phyloP scores from a whole-genome alignment of 2,329 filamentous ascomycete species.

The Pezicula rhizophila region DNA sequence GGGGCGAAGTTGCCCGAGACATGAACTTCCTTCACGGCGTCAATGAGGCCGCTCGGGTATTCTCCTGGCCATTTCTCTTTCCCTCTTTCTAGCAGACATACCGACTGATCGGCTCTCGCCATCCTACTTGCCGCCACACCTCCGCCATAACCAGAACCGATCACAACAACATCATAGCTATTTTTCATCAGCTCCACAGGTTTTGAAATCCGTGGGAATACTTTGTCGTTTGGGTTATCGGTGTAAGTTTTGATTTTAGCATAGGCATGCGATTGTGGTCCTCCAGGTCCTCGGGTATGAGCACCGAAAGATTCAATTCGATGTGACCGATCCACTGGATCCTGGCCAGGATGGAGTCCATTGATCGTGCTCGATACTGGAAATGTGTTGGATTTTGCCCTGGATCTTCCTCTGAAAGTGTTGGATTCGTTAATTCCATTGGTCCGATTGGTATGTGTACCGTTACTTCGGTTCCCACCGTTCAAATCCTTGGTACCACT shows the following conservation, averaged over 20 bases:
- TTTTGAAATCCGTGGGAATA: slow-evolving; percentile 49
- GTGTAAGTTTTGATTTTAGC: slow-evolving; percentile 24
- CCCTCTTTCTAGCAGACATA: slow-evolving; percentile 60
- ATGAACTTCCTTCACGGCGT: slow-evolving; percentile 47
- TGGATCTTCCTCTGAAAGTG: neutral
- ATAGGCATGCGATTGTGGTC: slow-evolving; percentile 19
- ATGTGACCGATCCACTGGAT: slow-evolving; percentile 8
- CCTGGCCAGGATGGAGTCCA: neutral
- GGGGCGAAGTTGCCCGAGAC: slow-evolving; percentile 48
- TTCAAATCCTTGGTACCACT: neutral
- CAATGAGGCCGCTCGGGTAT: slow-evolving; percentile 44
- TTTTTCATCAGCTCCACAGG: slow-evolving; percentile 50
- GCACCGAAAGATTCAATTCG: slow-evolving; percentile 16
- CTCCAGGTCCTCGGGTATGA: slow-evolving; percentile 13
- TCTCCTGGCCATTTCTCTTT: slow-evolving; percentile 62
- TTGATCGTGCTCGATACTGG: neutral
- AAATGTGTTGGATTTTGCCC: neutral
- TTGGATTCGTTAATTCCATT: neutral
- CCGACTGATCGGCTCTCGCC: slow-evolving; percentile 52
- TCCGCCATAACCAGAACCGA: slow-evolving; percentile 65
- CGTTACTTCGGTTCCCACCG: neutral
- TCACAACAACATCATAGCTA: slow-evolving; percentile 59
- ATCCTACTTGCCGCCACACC: slow-evolving; percentile 60
- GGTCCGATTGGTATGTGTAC: neutral
- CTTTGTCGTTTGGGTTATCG: slow-evolving; percentile 21